These are phyloP conservation scores for Mycena pura DNA, from an alignment of 768 basidiomycete genomes.

Conservation along the genomic window DNA sequence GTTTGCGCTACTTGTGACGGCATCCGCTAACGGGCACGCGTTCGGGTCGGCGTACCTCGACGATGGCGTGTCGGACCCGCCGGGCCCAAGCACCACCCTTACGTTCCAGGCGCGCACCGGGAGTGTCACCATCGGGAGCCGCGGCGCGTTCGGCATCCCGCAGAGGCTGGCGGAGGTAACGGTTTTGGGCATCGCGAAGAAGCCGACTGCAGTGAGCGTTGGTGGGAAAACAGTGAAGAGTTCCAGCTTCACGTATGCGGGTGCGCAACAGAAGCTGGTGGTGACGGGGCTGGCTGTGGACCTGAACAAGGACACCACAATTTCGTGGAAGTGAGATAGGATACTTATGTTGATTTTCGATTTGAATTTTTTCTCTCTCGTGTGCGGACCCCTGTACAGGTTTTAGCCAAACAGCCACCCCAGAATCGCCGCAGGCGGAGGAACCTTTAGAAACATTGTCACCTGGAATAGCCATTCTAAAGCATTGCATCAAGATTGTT, in stretches of 20 bases:
- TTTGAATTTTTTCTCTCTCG: too few species aligned
- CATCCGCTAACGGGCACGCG: slow-evolving; percentile 53
- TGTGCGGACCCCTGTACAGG: too few species aligned
- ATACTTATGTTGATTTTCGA: too few species aligned
- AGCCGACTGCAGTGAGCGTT: slow-evolving; percentile 48
- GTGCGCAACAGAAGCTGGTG: slow-evolving; percentile 48
- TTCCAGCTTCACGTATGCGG: slow-evolving; percentile 54
- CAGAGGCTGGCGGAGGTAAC: slow-evolving; percentile 60
- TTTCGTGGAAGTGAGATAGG: slow-evolving; percentile 49
- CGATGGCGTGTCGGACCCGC: slow-evolving; percentile 69
- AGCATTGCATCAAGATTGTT: too few species aligned
- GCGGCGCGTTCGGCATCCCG: slow-evolving; percentile 49
- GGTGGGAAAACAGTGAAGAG: slow-evolving; percentile 39
- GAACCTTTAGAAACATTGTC: too few species aligned
- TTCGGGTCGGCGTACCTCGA: slow-evolving; percentile 72
- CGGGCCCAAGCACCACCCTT: slow-evolving; percentile 57
- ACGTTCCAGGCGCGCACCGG: slow-evolving; percentile 46
- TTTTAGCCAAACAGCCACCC: too few species aligned
- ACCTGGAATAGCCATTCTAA: too few species aligned
- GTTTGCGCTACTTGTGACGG: slow-evolving; percentile 67
- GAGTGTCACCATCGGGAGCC: slow-evolving; percentile 44
- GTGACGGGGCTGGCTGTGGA: slow-evolving; percentile 44
- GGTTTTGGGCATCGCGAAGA: slow-evolving; percentile 56
- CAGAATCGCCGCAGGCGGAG: too few species aligned
- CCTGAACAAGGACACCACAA: slow-evolving; percentile 45